Evolutionary conservation across 768 basidiomycete genomes (phyloP), one percentile per base, ranked within the genome.

Genomic region (Amanita jacksonii): DNA sequence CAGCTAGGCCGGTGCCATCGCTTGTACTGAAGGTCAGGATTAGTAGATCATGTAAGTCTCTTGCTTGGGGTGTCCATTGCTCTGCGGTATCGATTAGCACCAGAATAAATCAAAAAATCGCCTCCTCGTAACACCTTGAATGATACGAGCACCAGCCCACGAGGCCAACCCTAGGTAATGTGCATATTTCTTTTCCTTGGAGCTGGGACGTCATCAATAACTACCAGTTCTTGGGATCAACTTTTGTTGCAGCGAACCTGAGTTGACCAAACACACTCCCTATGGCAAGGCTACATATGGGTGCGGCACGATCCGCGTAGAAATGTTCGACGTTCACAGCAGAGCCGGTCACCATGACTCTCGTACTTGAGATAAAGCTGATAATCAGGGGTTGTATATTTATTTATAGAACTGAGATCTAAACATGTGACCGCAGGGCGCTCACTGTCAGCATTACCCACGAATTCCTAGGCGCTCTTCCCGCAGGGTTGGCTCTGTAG

Each of bases 131-230:
- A 44, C 27, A 65, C 69, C 69, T 64, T 87, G 83, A 43, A 89
- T 84, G 61, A 92, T 83, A 31, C 83, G 72, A 39, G 76, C 84
- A 22, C 89, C 89, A 0, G 84, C 84, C 89, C 89, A 92, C 1
- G 79, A 77, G 5, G 87, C 88, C 50, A 75, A 55, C 15, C 70
- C 73, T 10, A 88, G 40, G 54, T 74, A 79, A 60, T 91, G 85
- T 2, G 82, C 73, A 54, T 92, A 92, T 48, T 79, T 72, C 64
- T 86, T 83, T 56, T 91, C 88, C 51, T 72, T 73, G 4, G 74
- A 65, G 41, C 86, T 90, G 44, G 8, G n/a, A 25, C 3, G 27
- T 24, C 43, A 15, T 34, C 31, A 20, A 5, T 35, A 38, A 30
- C 43, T n/a, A 30, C 44, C 43, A 33, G 50, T 37, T n/a, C 41